Evolutionary conservation across 768 basidiomycete species (phyloP).

Genomic region (Gymnopilus dilepis): DNA sequence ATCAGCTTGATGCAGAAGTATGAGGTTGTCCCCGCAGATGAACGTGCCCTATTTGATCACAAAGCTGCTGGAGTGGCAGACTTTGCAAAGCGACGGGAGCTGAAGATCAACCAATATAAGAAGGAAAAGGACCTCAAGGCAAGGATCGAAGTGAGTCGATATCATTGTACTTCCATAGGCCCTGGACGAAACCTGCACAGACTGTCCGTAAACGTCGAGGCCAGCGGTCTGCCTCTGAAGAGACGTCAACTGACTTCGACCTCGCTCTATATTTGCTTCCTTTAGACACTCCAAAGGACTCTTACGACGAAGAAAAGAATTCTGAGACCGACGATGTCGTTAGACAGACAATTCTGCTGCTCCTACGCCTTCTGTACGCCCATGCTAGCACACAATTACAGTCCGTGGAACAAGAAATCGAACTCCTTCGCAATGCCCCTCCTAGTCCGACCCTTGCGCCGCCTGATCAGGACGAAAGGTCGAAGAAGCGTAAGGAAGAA

Average conservation of each 20-base stretch:
- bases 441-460: constrained; percentile 38
- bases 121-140: constrained; percentile 80
- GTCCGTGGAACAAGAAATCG: constrained; percentile 72
- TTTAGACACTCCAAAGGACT: constrained; percentile 18
- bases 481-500: constrained; percentile 45
- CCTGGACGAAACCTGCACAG: constrained; percentile 35
- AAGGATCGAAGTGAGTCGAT: constrained; percentile 64
- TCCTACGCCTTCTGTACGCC: constrained; percentile 74
- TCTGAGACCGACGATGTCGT: constrained; percentile 66
- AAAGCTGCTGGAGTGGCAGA: constrained; percentile 58
- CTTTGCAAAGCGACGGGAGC: constrained; percentile 73
- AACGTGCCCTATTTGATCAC: constrained; percentile 59
- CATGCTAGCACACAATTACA: constrained; percentile 72
- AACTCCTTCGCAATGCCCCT: constrained; percentile 65
- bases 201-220: constrained; percentile 58
- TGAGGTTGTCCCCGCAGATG: constrained; percentile 64
- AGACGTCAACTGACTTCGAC: constrained; percentile 57
- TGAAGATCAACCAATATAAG: constrained; percentile 91
- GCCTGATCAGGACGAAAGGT: constrained; percentile 42
- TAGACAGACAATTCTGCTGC: constrained; percentile 69
- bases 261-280: constrained; percentile 70
- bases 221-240: constrained; percentile 38
- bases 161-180: background rate
- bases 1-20: constrained; percentile 63
- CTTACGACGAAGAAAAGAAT: constrained; percentile 53